Conservation (phyloP, 2,329 filamentous ascomycete species). For the Pseudogymnoascus sp. region DNA sequence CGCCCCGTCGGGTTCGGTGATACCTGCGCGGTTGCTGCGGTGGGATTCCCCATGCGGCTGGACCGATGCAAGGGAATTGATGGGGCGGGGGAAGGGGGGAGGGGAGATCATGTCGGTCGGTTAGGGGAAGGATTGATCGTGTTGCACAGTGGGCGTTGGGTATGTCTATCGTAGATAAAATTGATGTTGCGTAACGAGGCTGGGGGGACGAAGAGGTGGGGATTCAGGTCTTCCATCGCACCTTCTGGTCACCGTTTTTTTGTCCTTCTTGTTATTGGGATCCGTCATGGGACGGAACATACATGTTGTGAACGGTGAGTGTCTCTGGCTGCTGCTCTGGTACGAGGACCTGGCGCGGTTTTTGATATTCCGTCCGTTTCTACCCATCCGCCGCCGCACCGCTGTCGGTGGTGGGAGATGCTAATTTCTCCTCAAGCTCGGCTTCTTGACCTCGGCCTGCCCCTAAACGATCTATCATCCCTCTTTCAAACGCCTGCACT, state of each 20-base stretch:
- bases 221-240: neutral
- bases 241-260: neutral
- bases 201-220: neutral
- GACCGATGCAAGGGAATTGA: neutral
- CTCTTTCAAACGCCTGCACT: neutral
- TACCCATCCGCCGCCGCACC: neutral
- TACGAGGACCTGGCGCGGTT: neutral
- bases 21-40: neutral
- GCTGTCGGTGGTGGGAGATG: neutral
- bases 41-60: neutral
- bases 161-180: neutral
- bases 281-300: neutral
- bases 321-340: neutral
- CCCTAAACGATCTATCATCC: neutral
- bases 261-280: neutral
- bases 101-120: neutral
- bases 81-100: neutral
- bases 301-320: neutral
- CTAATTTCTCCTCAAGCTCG: neutral
- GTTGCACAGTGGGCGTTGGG: neutral
- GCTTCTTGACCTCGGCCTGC: neutral
- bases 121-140: neutral
- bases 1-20: neutral
- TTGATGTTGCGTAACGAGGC: neutral
- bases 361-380: conserved; percentile 3